Evolutionary conservation across 495 filamentous ascomycete genomes (phyloP), one percentile per base, ranked within the genome.

Genomic region (Penicillium subrubescens): DNA sequence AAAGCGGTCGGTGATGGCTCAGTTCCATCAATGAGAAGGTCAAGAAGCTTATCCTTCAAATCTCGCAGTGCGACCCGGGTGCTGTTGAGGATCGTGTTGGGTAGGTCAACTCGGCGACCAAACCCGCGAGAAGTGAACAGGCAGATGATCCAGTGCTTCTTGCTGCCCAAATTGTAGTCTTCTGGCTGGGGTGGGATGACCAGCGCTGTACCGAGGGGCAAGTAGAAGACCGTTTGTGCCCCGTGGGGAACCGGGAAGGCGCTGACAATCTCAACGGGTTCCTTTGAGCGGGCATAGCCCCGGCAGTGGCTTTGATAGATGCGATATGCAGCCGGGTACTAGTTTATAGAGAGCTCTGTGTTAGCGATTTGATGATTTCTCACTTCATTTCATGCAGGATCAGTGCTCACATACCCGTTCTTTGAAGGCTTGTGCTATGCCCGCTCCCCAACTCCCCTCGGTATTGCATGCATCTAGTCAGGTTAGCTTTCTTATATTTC

Each of bases 101-200:
- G 64, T 3, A 66, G 52, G 29, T 73, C 75, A 5, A 71, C 68
- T 6, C 33, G 62, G 0, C 58, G 59, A 0, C 82, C 81, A 58
- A 74, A 81, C 0, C 64, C 63, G 0, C 51, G 19, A 0, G 77
- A 81, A 0, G 81, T 84, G 44, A 85, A 84, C 0, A 85, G 71
- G 52, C 83, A 85, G 14, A 82, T 71, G 8, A 85, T 75, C 81
- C 81, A 85, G 35, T 82, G 80, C 12, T 59, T 63, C 34, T 74
- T 77, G 8, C 55, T 62, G 14, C 41, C 46, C 12, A 57, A 51
- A 0, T 5, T 31, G 19, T 65, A 67, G 51, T 75, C 79, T 3
- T 25, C 52, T 14, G 67, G 39, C 37, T 79, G 77, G 0, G 81
- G 81, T 8, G 78, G 73, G 23, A 84, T 84, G 10, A 85, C 70